A percentile compares a stretch with the other conserved stretches of the same genome.
phyloP scores from a whole-genome alignment of 345 rosid genomes.

The Eutrema heterophyllum region DNA sequence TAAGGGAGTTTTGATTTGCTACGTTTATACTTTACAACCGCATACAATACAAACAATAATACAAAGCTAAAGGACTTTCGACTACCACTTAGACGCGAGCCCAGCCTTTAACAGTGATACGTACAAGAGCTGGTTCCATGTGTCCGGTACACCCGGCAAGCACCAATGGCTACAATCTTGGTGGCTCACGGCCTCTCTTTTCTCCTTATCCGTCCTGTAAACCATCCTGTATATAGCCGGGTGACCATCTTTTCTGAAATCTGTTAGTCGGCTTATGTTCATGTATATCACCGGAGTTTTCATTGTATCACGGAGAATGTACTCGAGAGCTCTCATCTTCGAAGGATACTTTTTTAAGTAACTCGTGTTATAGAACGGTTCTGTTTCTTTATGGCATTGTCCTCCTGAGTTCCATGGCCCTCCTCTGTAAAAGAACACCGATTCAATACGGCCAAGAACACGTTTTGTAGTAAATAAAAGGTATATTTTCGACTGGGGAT shows the following conservation, averaged over 20 bases:
- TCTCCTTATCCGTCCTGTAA: constrained; percentile 48
- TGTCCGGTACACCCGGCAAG: constrained; percentile 85
- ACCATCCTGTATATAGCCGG: constrained; percentile 69
- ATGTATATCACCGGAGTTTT: constrained; percentile 63
- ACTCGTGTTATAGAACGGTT: constrained; percentile 49
- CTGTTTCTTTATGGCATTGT: constrained; percentile 73
- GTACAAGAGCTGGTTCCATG: constrained; percentile 80
- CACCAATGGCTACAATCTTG: constrained; percentile 99
- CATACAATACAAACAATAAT: constrained; percentile 4
- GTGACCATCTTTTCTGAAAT: constrained; percentile 79
- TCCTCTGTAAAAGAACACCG: constrained; percentile 39
- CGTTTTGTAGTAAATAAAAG: background rate
- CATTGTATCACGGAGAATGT: constrained; percentile 44
- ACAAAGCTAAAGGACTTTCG: background rate
- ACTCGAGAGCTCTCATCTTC: constrained; percentile 71
- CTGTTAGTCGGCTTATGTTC: constrained; percentile 76
- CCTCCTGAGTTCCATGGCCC: constrained; percentile 95
- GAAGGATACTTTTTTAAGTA: constrained; percentile 68
- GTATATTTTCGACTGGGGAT: background rate
- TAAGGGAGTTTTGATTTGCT: background rate
- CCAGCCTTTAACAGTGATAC: constrained; percentile 62
- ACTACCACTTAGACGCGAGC: constrained; percentile 32
- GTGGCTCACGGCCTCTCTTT: constrained; percentile 42
- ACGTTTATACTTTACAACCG: background rate
- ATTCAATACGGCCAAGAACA: background rate